A percentile compares a stretch with the other conserved stretches of the same genome.
phyloP scores from a whole-genome alignment of 2,329 filamentous ascomycete species.

The Thermomyces lanuginosus region DNA sequence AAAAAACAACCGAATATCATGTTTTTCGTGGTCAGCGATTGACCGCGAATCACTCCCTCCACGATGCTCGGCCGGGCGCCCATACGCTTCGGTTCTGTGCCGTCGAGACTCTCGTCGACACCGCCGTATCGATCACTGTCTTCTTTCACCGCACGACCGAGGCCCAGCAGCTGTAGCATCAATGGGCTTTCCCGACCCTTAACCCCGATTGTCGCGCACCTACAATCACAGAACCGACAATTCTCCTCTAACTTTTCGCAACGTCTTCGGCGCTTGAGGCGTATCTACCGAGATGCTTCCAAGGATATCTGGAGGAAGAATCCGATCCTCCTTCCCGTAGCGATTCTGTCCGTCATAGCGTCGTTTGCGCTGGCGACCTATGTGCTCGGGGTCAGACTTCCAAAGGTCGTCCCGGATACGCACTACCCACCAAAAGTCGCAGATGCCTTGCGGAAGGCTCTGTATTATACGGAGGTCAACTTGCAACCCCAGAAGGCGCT shows the following conservation, averaged over 20 bases:
- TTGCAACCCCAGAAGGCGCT: conserved; percentile 61
- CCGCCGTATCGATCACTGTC: conserved; percentile 4
- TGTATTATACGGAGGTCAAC: conserved; percentile 70
- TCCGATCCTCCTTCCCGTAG: conserved; percentile 26
- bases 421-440: conserved; percentile 31
- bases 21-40: too few species aligned
- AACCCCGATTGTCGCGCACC: too few species aligned
- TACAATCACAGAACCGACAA: too few species aligned
- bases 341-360: conserved; percentile 23
- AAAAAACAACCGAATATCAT: too few species aligned
- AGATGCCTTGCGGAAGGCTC: conserved; percentile 56
- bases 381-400: conserved; percentile 24
- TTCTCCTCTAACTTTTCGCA: conserved; percentile 16
- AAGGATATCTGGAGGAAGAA: conserved; percentile 28
- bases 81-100: conserved; percentile 12
- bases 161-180: neutral
- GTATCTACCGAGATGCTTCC: conserved; percentile 20
- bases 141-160: conserved; percentile 1
- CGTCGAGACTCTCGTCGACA: conserved; percentile 3
- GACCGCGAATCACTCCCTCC: too few species aligned
- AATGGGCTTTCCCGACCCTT: conserved; percentile 1
- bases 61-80: conserved; percentile 15
- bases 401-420: too few species aligned
- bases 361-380: conserved; percentile 22
- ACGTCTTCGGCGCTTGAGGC: conserved; percentile 16